phyloP scores from a whole-genome alignment of 108 stramenopile genomes.

The Cyclotella cryptica region DNA sequence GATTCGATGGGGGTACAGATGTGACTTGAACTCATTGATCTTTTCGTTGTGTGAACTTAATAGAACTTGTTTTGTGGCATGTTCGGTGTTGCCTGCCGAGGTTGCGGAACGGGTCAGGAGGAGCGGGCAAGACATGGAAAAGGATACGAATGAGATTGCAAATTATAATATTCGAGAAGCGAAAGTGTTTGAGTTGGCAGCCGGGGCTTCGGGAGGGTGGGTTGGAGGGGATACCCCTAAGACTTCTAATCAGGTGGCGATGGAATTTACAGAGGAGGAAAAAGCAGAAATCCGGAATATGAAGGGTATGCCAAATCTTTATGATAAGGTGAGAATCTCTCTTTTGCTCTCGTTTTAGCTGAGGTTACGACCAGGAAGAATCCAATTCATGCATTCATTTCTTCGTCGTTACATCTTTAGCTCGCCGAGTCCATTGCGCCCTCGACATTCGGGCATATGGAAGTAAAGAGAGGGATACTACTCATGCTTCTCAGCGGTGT shows the following conservation, averaged over 20 bases:
- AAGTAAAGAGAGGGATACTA: slow-evolving; percentile 97
- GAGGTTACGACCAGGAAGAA: not conserved
- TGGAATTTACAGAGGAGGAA: slow-evolving; percentile 90
- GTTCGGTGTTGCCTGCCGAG: slow-evolving; percentile 80
- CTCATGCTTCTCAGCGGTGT: slow-evolving; percentile 97
- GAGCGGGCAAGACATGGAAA: slow-evolving; percentile 25
- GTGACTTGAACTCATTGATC: too few species aligned
- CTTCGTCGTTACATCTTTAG: slow-evolving; percentile 22
- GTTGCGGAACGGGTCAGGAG: slow-evolving; percentile 45
- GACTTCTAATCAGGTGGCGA: slow-evolving; percentile 80
- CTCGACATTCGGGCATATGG: slow-evolving; percentile 93
- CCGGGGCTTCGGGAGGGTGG: slow-evolving; percentile 31
- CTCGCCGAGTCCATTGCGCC: slow-evolving; percentile 93
- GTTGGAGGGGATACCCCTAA: slow-evolving; percentile 57
- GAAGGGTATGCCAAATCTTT: slow-evolving; percentile 69
- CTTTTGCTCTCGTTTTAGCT: not conserved
- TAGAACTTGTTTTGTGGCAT: slow-evolving; percentile 92
- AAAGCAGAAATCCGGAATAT: slow-evolving; percentile 87
- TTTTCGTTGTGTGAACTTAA: too few species aligned
- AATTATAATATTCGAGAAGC: slow-evolving; percentile 17
- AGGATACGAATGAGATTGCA: not conserved
- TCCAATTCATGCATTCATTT: not conserved
- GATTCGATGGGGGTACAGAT: too few species aligned
- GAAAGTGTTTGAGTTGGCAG: slow-evolving; percentile 40
- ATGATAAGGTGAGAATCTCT: slow-evolving; percentile 58